phyloP scores from a whole-genome alignment of 2,329 filamentous ascomycete genomes.

The Neofusicoccum kwambonambiense region DNA sequence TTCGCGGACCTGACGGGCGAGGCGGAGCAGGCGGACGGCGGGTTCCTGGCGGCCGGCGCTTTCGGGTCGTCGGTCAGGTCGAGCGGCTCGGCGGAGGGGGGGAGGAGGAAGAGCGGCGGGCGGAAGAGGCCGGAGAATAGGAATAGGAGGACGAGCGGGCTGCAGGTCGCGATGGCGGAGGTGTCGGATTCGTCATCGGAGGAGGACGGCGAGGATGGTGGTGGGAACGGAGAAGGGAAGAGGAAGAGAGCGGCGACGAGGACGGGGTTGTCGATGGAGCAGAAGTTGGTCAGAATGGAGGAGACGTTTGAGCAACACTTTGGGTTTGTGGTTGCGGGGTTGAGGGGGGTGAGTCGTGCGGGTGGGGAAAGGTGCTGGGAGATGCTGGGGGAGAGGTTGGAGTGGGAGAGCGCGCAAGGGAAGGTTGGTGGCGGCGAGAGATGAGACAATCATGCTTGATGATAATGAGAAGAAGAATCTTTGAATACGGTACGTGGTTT shows the following conservation, averaged over 20 bases:
- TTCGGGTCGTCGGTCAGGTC: slow-evolving; percentile 29
- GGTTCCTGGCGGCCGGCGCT: background rate
- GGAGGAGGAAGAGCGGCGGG: slow-evolving; percentile 20
- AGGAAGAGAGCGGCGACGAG: background rate
- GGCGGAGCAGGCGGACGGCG: slow-evolving; percentile 38
- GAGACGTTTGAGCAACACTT: slow-evolving; percentile 64
- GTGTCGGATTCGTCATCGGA: slow-evolving; percentile 21
- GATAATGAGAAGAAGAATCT: background rate
- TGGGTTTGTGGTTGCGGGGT: slow-evolving; percentile 68
- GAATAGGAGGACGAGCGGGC: background rate
- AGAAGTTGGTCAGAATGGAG: slow-evolving; percentile 58
- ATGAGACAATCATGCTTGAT: background rate
- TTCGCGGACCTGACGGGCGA: slow-evolving; percentile 60
- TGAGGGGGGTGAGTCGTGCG: slow-evolving; percentile 73
- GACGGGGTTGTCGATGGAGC: slow-evolving; percentile 45
- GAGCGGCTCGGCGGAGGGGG: slow-evolving; percentile 30
- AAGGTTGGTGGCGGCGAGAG: background rate
- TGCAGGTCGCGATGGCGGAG: slow-evolving; percentile 17
- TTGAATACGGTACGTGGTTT: background rate
- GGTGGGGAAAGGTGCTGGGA: slow-evolving; percentile 75
- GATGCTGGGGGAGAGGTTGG: slow-evolving; percentile 75
- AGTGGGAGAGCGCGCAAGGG: slow-evolving; percentile 43
- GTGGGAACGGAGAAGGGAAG: slow-evolving; percentile 18
- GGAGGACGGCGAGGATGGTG: slow-evolving; percentile 34
- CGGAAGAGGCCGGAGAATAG: slow-evolving; percentile 14